Base-by-base conservation (phyloP, 371 early-diverging fungal species). In the Apophysomyces sp. region DNA sequence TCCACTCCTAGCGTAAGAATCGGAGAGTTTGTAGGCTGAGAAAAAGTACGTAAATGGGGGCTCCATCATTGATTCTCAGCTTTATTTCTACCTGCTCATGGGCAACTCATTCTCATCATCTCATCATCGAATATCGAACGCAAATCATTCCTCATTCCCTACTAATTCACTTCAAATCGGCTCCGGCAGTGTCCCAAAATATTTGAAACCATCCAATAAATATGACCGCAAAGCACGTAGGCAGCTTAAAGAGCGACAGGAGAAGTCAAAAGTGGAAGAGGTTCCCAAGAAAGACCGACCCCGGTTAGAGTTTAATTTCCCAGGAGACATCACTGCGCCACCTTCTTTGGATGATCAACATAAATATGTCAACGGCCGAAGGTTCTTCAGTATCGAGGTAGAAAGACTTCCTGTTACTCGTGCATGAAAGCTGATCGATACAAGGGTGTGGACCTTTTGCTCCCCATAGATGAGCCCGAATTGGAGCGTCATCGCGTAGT, bases 91-190 rank as follows among this genome's bases (percentile, higher is more conserved):
- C 9, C 21, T 44, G 27, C 27, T 37, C 49, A 44, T 44, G 49
- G 49, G 49, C 49, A 44, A 44, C 21, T 44, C 49, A 44, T n/a
- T 44, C 49, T 44, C 49, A 44, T 44, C 49, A 7, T 21, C 49
- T 44, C 49, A 16, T 44, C 49, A 44, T 44, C 49, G 49, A 16
- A 44, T 44, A 21, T 16, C 49, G 21, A 44, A 3, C 11, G 11
- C 49, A 18, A 44, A 6, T 41, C 41, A 44, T 16, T 34, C 34
- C 8, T 34, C 34, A 4, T 34, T 34, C 13, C 49, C 49, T 21
- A 21, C 49, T 7, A 44, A 21, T 21, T 44, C 49, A 21, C 6
- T 21, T 9, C 2, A n/a, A 1, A 2, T 21, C 16, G 49, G 49
- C 49, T 44, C 49, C 9, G 21, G 18, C 21, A 18, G 18, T 7